Base-by-base conservation (phyloP, 2,329 filamentous ascomycete species). In the Alternaria rosae region DNA sequence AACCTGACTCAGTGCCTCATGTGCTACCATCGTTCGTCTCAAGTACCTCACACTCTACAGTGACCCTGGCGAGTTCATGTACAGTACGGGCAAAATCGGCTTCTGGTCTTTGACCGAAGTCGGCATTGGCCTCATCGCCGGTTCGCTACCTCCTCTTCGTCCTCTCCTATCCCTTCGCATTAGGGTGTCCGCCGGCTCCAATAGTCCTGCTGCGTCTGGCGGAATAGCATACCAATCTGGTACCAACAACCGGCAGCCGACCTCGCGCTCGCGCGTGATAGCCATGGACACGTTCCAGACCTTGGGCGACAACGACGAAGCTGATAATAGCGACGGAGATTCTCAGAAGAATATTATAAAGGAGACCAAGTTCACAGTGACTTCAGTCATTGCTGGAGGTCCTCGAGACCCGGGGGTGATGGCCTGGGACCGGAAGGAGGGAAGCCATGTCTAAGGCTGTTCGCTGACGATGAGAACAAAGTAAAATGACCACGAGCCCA, bases 101-200 rank as follows among this genome's bases (percentile, higher is more conserved):
- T 75, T 82, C 54, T 83, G 82, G 81, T 82, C 81, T 7, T 70
- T 84, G 38, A 74, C 81, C 47, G 83, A 83, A 65, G 80, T 81
- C 61, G 83, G 80, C 13, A 81, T 81, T 42, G 82, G 82, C 20
- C 81, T 85, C 61, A 76, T 81, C 8, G 81, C 83, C 13, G 82
- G 81, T 11, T 82, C 80, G 20, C 71, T 83, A 23, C 79, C 80
- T 3, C 78, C 80, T 4, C 77, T 83, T n/a, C 80, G 81, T 0
- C 81, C 81, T 7, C 68, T 83, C n/a, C 77, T 83, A 5, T 68
- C 65, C 35, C 57, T 71, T 5, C 59, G 57, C 17, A 62, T 71
- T 35, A 50, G 52, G 15, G 51, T 71, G 23, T 64, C 56, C 26
- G 62, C 64, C 1, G 65, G 62, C 50, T 57, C 60, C 23, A 62